Evolutionary conservation across 805 yeast species (phyloP).

Genomic region (Lipomyces kockii): DNA sequence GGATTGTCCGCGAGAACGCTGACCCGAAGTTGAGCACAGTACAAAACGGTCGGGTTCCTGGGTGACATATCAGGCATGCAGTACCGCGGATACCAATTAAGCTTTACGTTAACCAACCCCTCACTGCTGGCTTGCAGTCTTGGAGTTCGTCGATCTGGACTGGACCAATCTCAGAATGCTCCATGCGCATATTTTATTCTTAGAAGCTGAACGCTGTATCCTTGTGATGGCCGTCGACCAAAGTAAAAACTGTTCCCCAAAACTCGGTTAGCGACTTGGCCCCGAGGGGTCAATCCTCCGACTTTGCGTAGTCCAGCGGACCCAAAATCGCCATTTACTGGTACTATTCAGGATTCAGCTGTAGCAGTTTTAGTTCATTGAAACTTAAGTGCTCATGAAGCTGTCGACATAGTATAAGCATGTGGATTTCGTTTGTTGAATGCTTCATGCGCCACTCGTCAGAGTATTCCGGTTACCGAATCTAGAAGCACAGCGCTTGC

Average conservation of each 20-base stretch:
- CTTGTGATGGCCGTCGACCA: background rate
- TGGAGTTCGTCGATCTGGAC: no score
- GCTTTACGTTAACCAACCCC: no score
- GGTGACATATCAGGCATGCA: no score
- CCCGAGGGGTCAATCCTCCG: background rate
- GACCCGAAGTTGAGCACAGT: no score
- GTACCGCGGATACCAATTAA: no score
- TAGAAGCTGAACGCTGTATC: background rate
- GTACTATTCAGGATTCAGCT: no score
- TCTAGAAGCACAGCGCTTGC: slow-evolving; percentile 1
- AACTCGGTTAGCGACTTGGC: background rate
- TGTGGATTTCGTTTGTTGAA: background rate
- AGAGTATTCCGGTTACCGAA: background rate
- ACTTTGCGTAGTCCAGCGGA: background rate
- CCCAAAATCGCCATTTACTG: background rate
- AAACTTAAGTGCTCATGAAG: background rate
- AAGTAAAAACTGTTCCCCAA: background rate
- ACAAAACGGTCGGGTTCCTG: no score
- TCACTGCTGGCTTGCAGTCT: no score
- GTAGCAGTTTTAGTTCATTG: no score
- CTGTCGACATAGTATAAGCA: background rate
- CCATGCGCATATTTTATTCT: background rate
- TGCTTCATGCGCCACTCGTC: background rate
- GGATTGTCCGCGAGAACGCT: no score
- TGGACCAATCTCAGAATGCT: no score